Base-by-base conservation (phyloP, 2,329 filamentous ascomycete species). In the Hypoxylon sp. region DNA sequence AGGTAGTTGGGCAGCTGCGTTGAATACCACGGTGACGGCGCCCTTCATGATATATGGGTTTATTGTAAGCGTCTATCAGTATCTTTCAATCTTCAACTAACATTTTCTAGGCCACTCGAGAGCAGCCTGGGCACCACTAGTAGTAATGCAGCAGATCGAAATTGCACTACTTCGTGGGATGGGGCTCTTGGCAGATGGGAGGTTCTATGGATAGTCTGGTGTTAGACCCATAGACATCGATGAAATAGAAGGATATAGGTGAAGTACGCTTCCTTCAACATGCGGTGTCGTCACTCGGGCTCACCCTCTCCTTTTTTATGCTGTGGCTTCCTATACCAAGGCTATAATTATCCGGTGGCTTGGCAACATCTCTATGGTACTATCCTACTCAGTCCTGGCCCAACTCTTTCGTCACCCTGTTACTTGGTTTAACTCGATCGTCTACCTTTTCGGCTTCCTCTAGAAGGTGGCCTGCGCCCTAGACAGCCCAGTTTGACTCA, bases 1-100 rank as follows among this genome's bases (percentile, higher is more conserved):
- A 66, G 76, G 78, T 65, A 85, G 84, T 58, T 92, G 88, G 87
- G 75, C 72, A 2, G 72, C 74, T 5, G 80, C 80, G n/a, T 79
- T 86, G 50, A 21, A 71, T 30, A 70, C 65, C 21, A 75, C 78
- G 2, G 73, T 82, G 69, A 72, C 67, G 73, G 82, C 75, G 55
- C 76, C 80, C 1, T 87, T 87, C 73, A 81, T 91, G 72, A 75
- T 88, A 70, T 90, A 81, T 56, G 91, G 91, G 6, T 88, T 91
- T 61, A 83, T 92, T 67, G 89, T 89, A 82, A 79, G 87, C 82
- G 30, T 41, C 34, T n/a, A 17, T 38, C n/a, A 9, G 34, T 19
- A 21, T 46, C 30, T 19, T 6, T 4, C 9, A 13, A 17, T 7
- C 57, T 43, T 21, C 45, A 67, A 38, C 68, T 61, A 60, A 75